Conservation (phyloP, 129 eudicot species). For the Silybum marianum region DNA sequence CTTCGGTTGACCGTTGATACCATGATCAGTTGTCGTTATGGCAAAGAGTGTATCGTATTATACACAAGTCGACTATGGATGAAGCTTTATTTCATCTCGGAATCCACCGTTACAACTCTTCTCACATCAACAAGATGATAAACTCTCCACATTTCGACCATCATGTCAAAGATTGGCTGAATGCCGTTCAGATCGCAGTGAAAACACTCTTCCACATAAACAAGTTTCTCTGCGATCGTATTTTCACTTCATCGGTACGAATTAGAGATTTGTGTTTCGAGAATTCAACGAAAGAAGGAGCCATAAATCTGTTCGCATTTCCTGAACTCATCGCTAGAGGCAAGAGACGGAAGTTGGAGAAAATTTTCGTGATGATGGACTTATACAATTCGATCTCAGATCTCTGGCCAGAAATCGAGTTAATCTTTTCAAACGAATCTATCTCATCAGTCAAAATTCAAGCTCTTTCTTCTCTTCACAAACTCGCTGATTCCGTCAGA, state of each 20-base stretch:
- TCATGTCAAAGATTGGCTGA: conserved; percentile 54
- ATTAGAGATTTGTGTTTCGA: conserved; percentile 52
- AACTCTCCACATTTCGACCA: conserved; percentile 40
- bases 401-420: conserved; percentile 57
- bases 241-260: conserved; percentile 38
- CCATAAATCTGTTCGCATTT: conserved; percentile 47
- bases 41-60: conserved; percentile 49
- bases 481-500: conserved; percentile 41
- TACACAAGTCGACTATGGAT: conserved; percentile 62
- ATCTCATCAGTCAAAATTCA: conserved; percentile 37
- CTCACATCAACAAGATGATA: conserved; percentile 51
- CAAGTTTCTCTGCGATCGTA: conserved; percentile 60
- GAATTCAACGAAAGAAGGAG: conserved; percentile 54
- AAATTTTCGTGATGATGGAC: conserved; percentile 48
- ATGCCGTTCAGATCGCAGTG: conserved; percentile 36
- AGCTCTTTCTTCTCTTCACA: conserved; percentile 41
- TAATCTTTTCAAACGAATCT: conserved; percentile 50
- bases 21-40: conserved; percentile 69
- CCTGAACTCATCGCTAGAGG: conserved; percentile 48
- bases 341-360: conserved; percentile 49
- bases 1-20: conserved; percentile 64
- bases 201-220: conserved; percentile 50
- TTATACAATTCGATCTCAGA: conserved; percentile 49
- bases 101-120: conserved; percentile 34
- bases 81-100: conserved; percentile 58